A percentile compares a stretch with the other conserved stretches of the same genome.
Conservation (phyloP, 1,284 basidiomycete genomes). For the Melanopsichium pennsylvanicum region DNA sequence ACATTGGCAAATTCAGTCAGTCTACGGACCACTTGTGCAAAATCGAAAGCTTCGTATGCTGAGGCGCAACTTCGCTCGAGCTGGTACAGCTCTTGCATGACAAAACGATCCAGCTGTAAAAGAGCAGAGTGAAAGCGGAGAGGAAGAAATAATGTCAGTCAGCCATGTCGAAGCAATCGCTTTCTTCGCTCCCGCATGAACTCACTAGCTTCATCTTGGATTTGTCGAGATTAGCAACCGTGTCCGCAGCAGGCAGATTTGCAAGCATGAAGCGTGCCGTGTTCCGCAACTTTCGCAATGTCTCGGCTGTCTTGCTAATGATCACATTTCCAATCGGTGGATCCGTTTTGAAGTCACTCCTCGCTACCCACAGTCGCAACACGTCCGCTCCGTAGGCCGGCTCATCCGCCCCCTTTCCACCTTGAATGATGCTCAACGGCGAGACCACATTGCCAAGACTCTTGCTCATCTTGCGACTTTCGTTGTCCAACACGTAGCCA, state of each 20-base stretch:
- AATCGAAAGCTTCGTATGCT: constrained; percentile 80
- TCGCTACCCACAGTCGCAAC: constrained; percentile 89
- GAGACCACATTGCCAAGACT: constrained; percentile 90
- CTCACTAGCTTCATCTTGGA: constrained; percentile 30
- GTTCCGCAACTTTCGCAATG: constrained; percentile 85
- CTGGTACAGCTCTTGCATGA: constrained; percentile 82
- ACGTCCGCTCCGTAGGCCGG: constrained; percentile 86
- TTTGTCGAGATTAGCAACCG: constrained; percentile 14
- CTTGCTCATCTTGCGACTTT: constrained; percentile 98
- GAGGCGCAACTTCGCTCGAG: constrained; percentile 76
- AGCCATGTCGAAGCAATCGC: no score
- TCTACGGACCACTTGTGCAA: constrained; percentile 73
- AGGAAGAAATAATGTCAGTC: not conserved
- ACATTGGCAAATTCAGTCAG: constrained; percentile 68
- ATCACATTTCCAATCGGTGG: constrained; percentile 83
- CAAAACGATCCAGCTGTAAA: constrained; percentile 71
- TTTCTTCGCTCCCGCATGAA: no score
- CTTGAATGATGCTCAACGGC: constrained; percentile 81
- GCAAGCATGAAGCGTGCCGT: constrained; percentile 88
- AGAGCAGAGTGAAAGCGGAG: not conserved
- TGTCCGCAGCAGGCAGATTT: constrained; percentile 68
- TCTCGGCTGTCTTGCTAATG: constrained; percentile 79
- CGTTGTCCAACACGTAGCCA: constrained; percentile 92
- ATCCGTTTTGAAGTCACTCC: constrained; percentile 88
- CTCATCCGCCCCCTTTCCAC: constrained; percentile 72